Base-by-base conservation (phyloP, 805 yeast genomes). In the Ogataea zsoltii region DNA sequence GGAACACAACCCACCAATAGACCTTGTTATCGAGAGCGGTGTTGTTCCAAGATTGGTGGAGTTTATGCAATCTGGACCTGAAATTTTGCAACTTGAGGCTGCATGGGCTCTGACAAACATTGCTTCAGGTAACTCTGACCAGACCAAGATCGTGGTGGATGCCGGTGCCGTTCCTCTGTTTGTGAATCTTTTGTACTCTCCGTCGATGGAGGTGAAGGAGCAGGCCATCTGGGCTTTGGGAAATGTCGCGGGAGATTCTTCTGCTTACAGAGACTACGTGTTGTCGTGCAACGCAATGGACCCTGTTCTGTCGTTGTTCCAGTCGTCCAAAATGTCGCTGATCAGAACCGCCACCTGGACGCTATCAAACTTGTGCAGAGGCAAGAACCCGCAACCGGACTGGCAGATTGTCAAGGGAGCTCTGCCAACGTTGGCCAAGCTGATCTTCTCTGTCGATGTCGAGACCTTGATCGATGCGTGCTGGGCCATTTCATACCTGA, bases 21-120 rank as follows among this genome's bases (percentile, higher is more conserved):
- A 90, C 68, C 71, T 86, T 49, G 98, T 94, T 29, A 91, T 94
- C 54, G 86, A 88, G 64, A 77, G 91, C 43, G 98, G 98, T 37
- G 97, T 92, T 28, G 94, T 94, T 43, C 96, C 97, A 48, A 83
- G 83, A 43, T 79, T 94, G 65, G 97, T 94, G 44, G 83, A 79
- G 57, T 89, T 91, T 58, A 85, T 94, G 90, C 72, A 74, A 48
- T 74, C 79, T 43, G 90, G 88, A 55, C 88, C 91, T 3, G 90
- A 88, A 60, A 81, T 87, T 76, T 76, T 94, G 58, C 98, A 92
- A 70, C 80, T 94, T 59, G 99, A 94, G 73, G 96, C 98, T 11
- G 97, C 99, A 7, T 94, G 99, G 99, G 98, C 98, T n/a, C 78
- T 94, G 57, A 94, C 99, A 41, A 94, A 94, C 66, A 92, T 94